Base-by-base conservation (phyloP, 2,329 filamentous ascomycete species). In the Rugonectria rugulosa region DNA sequence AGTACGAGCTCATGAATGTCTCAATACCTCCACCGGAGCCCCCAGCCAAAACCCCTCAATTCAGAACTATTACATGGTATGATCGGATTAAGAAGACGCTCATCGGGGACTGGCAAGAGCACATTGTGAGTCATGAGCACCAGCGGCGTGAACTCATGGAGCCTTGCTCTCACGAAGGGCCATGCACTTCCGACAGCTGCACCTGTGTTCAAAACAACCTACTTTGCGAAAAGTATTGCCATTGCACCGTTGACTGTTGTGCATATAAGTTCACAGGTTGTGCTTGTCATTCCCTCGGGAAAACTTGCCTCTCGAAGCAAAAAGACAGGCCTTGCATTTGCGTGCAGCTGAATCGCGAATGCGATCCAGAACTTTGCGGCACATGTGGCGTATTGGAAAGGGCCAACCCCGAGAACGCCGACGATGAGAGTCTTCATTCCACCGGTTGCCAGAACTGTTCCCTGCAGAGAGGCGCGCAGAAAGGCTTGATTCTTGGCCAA, bases 291-390 rank as follows among this genome's bases (percentile, higher is more conserved):
- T 75, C 76, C 1, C 75, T 75, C 6, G 89, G 89, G 49, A 83
- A 84, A 68, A 80, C 79, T 1, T 89, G 87, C 59, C 62, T 79
- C 6, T 71, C 79, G 11, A 83, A 81, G 37, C 78, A 87, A 62
- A 82, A 81, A 57, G 83, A 85, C 52, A 74, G 73, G 56, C 80
- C 81, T 4, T 95, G 91, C 68, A 87, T 89, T 12, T 96, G 91
- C 65, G 79, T 86, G 17, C 80, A 83, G 65, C 79, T 91, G 47
- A 89, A 90, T 62, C 83, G 91, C 32, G 91, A 96, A 73, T 96
- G 91, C 67, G 91, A 95, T 64, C 86, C 90, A 2, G 85, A 89
- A 55, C 78, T 94, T 11, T 96, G 91, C 66, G 80, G 80, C 14
- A 79, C 77, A 8, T 95, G 91, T 63, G 90, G 90, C 23, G 89